Conservation (phyloP, 2,329 filamentous ascomycete genomes). For the Chalaropsis ovoidea region DNA sequence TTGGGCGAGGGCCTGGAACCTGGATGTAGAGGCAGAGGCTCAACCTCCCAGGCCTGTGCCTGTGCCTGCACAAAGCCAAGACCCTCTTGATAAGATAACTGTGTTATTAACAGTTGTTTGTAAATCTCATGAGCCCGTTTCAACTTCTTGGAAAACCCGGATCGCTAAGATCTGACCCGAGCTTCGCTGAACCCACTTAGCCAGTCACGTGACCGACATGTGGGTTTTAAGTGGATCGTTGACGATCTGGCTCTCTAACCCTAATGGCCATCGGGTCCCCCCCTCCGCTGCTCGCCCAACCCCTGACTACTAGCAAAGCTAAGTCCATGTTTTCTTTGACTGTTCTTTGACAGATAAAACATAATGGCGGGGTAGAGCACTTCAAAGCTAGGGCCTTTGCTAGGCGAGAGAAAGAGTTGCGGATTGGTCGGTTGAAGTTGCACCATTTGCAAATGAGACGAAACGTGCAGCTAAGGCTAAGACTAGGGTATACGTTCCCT, state of each 20-base stretch:
- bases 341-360: constrained; percentile 12
- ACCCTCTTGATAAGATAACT: background rate
- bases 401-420: constrained; percentile 14
- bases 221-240: background rate
- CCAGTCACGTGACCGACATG: background rate
- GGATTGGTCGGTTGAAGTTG: constrained; percentile 14
- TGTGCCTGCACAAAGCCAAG: background rate
- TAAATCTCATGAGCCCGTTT: background rate
- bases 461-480: constrained; percentile 13
- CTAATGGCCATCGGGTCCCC: background rate
- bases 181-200: background rate
- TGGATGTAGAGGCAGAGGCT: too few relatives aligned
- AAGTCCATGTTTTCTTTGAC: constrained; percentile 5
- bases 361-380: constrained; percentile 10
- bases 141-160: background rate
- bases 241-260: constrained; percentile 11
- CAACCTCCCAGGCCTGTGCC: background rate
- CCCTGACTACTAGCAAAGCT: background rate
- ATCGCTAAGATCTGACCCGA: constrained; percentile 2
- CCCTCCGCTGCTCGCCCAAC: background rate
- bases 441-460: constrained; percentile 15
- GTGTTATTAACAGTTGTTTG: constrained; percentile 4
- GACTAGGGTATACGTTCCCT: background rate
- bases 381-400: constrained; percentile 12
- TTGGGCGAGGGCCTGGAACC: background rate